Evolutionary conservation across 768 basidiomycete species (phyloP).

Genomic region (Tricholoma terreum): DNA sequence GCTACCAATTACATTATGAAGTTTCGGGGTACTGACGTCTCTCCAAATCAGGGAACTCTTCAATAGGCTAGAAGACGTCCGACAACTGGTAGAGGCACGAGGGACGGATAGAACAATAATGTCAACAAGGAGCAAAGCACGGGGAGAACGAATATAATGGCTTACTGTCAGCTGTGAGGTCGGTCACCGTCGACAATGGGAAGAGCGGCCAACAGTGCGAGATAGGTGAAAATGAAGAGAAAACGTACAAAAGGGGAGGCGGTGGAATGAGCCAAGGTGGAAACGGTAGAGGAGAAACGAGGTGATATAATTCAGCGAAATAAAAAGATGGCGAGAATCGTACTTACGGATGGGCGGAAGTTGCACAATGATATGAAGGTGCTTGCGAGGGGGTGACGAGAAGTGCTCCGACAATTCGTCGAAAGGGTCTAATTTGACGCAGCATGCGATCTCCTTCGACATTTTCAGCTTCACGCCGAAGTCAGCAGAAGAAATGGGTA

Average conservation of each 20-base stretch:
- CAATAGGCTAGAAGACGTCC: neutral
- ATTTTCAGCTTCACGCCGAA: no score
- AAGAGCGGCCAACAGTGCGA: neutral
- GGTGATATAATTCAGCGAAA: neutral
- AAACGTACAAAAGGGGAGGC: neutral
- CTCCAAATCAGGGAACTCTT: no score
- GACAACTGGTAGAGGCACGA: no score
- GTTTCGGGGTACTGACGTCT: neutral
- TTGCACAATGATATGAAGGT: neutral
- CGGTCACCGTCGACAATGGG: neutral
- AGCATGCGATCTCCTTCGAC: neutral
- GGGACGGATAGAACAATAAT: no score
- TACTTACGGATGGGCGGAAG: neutral
- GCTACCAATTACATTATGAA: neutral
- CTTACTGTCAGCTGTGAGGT: no score
- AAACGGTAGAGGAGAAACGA: neutral
- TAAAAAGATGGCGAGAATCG: neutral
- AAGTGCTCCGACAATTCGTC: no score
- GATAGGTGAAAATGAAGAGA: neutral
- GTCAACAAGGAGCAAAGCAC: no score
- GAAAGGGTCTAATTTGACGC: no score
- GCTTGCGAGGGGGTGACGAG: neutral
- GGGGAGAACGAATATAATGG: neutral
- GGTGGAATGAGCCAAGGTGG: neutral
- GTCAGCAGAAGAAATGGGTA: no score